Percentiles rank a stretch among this genome's conserved stretches.
Conservation (phyloP, 2,329 filamentous ascomycete genomes). For the Penicillium sp. region DNA sequence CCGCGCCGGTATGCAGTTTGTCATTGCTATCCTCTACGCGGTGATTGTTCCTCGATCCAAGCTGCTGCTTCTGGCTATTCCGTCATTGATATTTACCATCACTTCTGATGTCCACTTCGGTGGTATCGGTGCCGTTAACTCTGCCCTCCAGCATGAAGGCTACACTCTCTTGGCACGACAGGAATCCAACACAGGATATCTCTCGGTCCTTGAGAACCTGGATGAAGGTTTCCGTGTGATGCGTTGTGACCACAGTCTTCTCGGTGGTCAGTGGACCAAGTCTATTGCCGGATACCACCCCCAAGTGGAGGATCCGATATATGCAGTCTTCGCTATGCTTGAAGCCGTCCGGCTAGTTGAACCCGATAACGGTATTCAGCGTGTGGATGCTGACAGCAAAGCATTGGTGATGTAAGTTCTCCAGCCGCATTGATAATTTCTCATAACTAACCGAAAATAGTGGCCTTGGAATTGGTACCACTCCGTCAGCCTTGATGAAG, state of each 20-base stretch:
- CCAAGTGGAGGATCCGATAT: constrained; percentile 78
- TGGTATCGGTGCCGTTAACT: constrained; percentile 65
- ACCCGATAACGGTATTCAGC: constrained; percentile 40
- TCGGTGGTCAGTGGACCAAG: constrained; percentile 86
- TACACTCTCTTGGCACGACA: constrained; percentile 77
- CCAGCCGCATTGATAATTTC: background rate
- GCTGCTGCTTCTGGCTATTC: constrained; percentile 65
- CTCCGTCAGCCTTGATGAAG: constrained; percentile 78
- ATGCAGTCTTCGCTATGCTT: constrained; percentile 93
- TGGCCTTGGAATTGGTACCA: constrained; percentile 89
- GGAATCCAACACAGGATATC: constrained; percentile 87
- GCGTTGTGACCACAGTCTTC: constrained; percentile 89
- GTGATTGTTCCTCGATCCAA: constrained; percentile 65
- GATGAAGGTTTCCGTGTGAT: constrained; percentile 74
- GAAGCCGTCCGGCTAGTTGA: constrained; percentile 85
- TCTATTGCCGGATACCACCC: constrained; percentile 51
- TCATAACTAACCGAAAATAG: constrained; percentile 43
- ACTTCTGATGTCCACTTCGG: constrained; percentile 73
- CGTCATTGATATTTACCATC: constrained; percentile 64
- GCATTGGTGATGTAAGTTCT: constrained; percentile 78
- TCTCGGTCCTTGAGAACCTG: constrained; percentile 81
- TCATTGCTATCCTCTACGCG: constrained; percentile 65
- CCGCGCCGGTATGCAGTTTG: constrained; percentile 69
- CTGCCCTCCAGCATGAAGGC: constrained; percentile 62
- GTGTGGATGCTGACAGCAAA: constrained; percentile 65